These are phyloP conservation scores for Stentor roeselii DNA, from an alignment of 73 alveolate genomes.

Conservation along the genomic window DNA sequence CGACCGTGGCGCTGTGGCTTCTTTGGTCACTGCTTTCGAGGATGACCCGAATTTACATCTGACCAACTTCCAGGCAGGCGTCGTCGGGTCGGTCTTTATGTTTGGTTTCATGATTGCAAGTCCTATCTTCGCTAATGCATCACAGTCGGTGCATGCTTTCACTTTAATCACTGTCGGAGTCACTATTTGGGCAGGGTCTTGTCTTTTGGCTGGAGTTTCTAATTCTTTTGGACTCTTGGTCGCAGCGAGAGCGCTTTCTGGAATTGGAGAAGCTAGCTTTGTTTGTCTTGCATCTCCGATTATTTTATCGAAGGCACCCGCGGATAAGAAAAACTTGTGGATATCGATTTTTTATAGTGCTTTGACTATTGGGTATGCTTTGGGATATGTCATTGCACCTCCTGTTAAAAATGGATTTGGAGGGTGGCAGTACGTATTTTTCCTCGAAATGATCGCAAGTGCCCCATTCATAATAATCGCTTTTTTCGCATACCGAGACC, in stretches of 20 bases:
- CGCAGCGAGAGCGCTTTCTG: neutral
- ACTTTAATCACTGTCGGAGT: neutral
- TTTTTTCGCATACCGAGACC: neutral
- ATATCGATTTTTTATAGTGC: neutral
- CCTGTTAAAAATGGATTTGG: neutral
- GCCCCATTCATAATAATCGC: neutral
- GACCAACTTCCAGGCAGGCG: neutral
- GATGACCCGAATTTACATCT: constrained; percentile 6
- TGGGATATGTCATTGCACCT: neutral
- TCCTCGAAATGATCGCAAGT: neutral
- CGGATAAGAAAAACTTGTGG: neutral
- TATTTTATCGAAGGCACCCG: neutral
- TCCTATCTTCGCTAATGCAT: constrained; percentile 15
- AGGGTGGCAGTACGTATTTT: neutral
- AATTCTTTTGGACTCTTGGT: neutral
- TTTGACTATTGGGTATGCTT: constrained; percentile 14
- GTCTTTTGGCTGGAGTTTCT: neutral
- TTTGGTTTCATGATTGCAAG: constrained; percentile 7
- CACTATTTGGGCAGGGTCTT: neutral
- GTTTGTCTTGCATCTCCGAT: neutral
- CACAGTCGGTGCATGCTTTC: constrained; percentile 18
- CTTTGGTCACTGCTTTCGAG: neutral
- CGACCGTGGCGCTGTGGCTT: neutral
- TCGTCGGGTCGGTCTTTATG: constrained; percentile 8
- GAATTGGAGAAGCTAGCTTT: constrained; percentile 21